Conservation (phyloP, 371 early-diverging fungal genomes). For the Basidiobolus meristosporus region DNA sequence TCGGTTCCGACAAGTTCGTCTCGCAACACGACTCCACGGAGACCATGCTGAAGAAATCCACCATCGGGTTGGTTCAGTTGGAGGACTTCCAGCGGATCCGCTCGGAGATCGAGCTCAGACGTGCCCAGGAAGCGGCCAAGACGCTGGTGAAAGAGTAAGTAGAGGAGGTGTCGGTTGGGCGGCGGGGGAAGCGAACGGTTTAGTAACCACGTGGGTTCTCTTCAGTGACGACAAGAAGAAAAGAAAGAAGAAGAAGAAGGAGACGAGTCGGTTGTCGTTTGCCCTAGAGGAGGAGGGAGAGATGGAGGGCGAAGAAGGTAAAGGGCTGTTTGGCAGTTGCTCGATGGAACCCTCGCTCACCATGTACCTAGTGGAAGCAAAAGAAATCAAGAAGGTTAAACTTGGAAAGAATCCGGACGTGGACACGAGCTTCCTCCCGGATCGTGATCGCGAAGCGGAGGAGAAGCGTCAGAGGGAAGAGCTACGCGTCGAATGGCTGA, state of each 20-base stretch:
- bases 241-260: slow-evolving; percentile 40
- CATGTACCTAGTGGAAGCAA: too few relatives aligned
- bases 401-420: slow-evolving; percentile 73
- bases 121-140: slow-evolving; percentile 51
- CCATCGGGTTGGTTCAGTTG: slow-evolving; percentile 74
- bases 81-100: slow-evolving; percentile 79
- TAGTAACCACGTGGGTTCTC: too few relatives aligned
- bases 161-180: too few relatives aligned
- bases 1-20: slow-evolving; percentile 67
- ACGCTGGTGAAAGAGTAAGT: slow-evolving; percentile 16
- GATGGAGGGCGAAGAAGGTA: slow-evolving; percentile 15
- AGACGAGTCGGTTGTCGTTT: slow-evolving; percentile 50
- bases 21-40: slow-evolving; percentile 58
- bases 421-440: slow-evolving; percentile 87
- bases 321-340: neutral
- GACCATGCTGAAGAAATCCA: slow-evolving; percentile 62
- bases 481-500: slow-evolving; percentile 57
- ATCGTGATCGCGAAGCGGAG: slow-evolving; percentile 67
- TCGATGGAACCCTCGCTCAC: too few relatives aligned
- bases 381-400: slow-evolving; percentile 25
- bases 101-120: slow-evolving; percentile 58
- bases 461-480: slow-evolving; percentile 58
- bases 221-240: slow-evolving; percentile 26
- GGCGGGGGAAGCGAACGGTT: too few relatives aligned
- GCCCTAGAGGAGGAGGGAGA: too few relatives aligned